Evolutionary conservation across 495 filamentous ascomycete species (phyloP).

Genomic region (Penicillium steckii): DNA sequence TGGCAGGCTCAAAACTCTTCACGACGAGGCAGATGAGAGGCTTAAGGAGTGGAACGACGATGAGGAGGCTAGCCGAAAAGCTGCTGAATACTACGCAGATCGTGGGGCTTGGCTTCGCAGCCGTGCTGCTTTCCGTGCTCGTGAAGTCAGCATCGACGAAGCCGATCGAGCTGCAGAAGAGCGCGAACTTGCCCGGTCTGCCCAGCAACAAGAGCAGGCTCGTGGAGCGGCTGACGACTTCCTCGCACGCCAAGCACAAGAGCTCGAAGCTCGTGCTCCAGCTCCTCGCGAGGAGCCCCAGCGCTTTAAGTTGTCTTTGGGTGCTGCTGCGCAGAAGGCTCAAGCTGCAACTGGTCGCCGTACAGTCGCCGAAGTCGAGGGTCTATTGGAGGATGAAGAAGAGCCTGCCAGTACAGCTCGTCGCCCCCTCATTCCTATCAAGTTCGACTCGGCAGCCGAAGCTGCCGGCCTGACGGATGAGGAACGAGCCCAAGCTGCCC

Average conservation of each 20-base stretch:
- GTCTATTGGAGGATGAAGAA: constrained; percentile 90
- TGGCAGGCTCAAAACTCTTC: constrained; percentile 51
- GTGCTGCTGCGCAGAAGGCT: constrained; percentile 80
- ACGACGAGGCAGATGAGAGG: constrained; percentile 69
- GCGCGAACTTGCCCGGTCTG: constrained; percentile 65
- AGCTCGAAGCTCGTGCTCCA: constrained; percentile 61
- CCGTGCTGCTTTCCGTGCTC: constrained; percentile 66
- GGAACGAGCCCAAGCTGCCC: constrained; percentile 74
- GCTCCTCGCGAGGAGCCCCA: constrained; percentile 73
- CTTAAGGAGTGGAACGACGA: constrained; percentile 90
- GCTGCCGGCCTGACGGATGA: constrained; percentile 74
- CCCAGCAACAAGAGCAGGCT: constrained; percentile 73
- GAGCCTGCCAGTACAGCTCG: constrained; percentile 69
- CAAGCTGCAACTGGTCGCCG: constrained; percentile 71
- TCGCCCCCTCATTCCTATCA: constrained; percentile 86
- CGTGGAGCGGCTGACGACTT: constrained; percentile 89
- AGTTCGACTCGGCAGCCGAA: constrained; percentile 75
- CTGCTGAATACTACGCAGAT: constrained; percentile 82
- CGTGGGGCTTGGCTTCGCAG: constrained; percentile 81
- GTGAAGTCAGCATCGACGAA: constrained; percentile 76
- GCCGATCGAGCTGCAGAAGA: constrained; percentile 76
- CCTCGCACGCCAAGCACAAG: constrained; percentile 83
- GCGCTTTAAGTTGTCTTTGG: constrained; percentile 91
- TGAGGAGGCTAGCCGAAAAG: constrained; percentile 67
- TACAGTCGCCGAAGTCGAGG: constrained; percentile 90